Evolutionary conservation across 2,329 filamentous ascomycete species (phyloP).

Genomic region (Aspergillus spinulosporus): DNA sequence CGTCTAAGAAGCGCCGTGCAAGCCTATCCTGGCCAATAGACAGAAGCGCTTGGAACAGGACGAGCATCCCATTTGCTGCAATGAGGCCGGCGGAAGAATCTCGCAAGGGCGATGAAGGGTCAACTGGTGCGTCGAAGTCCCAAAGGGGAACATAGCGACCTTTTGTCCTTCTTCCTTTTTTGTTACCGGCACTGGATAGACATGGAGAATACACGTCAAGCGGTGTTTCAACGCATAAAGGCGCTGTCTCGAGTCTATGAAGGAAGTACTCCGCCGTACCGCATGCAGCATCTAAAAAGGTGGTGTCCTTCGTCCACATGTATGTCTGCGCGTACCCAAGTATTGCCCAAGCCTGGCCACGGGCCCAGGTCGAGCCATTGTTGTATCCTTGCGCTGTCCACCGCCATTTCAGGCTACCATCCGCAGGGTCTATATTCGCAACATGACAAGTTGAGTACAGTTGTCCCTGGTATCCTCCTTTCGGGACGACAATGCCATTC

Average conservation of each 20-base stretch:
- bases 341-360: conserved; percentile 30
- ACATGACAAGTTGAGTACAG: conserved; percentile 25
- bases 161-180: not conserved
- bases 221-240: conserved; percentile 16
- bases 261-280: conserved; percentile 43
- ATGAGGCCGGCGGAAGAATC: conserved; percentile 46
- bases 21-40: not conserved
- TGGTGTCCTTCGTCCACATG: conserved; percentile 32
- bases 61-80: conserved; percentile 44
- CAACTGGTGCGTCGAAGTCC: conserved; percentile 44
- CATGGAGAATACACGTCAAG: not conserved
- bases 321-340: conserved; percentile 44
- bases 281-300: conserved; percentile 38
- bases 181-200: too few species aligned
- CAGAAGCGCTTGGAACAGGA: conserved; percentile 36
- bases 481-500: not conserved
- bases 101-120: conserved; percentile 27
- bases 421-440: conserved; percentile 23
- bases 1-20: conserved; percentile 7
- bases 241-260: conserved; percentile 32
- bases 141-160: conserved; percentile 32
- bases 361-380: conserved; percentile 25
- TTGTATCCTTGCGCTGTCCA: conserved; percentile 26
- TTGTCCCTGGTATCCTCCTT: conserved; percentile 8
- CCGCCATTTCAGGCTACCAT: conserved; percentile 19